Conservation (phyloP, 176 grass and related monocot genomes). For the Coix lacrymajobi region DNA sequence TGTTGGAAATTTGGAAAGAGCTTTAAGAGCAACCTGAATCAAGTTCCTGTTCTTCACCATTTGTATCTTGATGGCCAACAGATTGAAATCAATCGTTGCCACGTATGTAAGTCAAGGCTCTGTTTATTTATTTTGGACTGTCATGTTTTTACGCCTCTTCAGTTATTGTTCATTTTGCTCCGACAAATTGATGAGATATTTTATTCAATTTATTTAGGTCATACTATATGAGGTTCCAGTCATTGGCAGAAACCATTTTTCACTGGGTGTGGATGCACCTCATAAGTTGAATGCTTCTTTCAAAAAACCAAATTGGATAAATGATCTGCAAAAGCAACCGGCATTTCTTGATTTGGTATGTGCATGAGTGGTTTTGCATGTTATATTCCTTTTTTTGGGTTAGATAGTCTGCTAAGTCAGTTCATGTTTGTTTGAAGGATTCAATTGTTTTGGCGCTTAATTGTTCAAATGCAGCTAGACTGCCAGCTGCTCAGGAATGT, state of each 20-base stretch:
- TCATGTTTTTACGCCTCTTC: not conserved
- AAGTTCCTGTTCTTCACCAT: slow-evolving; percentile 51
- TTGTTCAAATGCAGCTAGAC: slow-evolving; percentile 63
- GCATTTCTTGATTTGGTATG: slow-evolving; percentile 74
- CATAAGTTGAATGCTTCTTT: slow-evolving; percentile 18
- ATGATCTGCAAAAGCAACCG: slow-evolving; percentile 52
- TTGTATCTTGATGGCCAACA: slow-evolving; percentile 46
- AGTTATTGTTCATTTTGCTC: not conserved
- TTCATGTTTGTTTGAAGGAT: slow-evolving; percentile 45
- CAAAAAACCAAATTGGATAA: slow-evolving; percentile 75
- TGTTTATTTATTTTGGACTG: slow-evolving; percentile 21
- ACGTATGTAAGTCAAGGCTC: slow-evolving; percentile 86
- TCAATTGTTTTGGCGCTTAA: slow-evolving; percentile 78
- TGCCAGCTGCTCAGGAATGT: slow-evolving; percentile 33
- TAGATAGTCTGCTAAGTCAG: slow-evolving; percentile 9
- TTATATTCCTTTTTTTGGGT: slow-evolving; percentile 22
- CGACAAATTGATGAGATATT: slow-evolving; percentile 24
- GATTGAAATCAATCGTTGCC: slow-evolving; percentile 53
- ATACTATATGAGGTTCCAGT: slow-evolving; percentile 76
- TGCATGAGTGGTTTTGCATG: not conserved
- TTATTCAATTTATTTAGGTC: slow-evolving; percentile 51
- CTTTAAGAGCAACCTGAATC: slow-evolving; percentile 27
- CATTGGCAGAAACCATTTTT: slow-evolving; percentile 72
- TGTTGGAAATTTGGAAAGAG: slow-evolving; percentile 37
- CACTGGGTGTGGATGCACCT: slow-evolving; percentile 42